Conservation (phyloP, 2,329 filamentous ascomycete genomes). For the Xylaria sp. region DNA sequence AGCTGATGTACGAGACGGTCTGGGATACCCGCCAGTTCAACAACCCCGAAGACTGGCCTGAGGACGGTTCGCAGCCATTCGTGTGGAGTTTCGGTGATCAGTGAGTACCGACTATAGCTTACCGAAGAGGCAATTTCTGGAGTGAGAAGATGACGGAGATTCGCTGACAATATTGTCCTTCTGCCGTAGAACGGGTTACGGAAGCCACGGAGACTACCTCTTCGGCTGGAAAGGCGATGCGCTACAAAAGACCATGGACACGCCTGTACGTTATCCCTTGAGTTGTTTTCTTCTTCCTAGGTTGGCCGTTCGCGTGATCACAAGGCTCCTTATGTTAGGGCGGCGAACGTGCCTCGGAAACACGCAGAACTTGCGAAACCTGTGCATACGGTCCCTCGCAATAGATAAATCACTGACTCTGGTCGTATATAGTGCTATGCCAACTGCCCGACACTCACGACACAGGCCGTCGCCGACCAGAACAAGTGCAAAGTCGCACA, state of each 20-base stretch:
- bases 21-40: slow-evolving; percentile 55
- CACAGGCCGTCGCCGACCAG: slow-evolving; percentile 48
- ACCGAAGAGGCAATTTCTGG: too few relatives aligned
- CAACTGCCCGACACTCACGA: slow-evolving; percentile 49
- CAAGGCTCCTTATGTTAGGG: not conserved
- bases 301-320: not conserved
- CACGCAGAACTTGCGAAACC: too few relatives aligned
- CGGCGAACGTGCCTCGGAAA: not conserved
- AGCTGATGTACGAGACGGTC: slow-evolving; percentile 53
- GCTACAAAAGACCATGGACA: slow-evolving; percentile 51
- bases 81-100: slow-evolving; percentile 49
- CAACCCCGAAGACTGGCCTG: slow-evolving; percentile 52
- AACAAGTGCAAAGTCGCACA: slow-evolving; percentile 50
- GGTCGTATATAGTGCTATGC: slow-evolving; percentile 46
- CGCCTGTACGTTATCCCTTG: slow-evolving; percentile 28
- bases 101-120: slow-evolving; percentile 26
- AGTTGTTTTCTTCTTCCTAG: not conserved
- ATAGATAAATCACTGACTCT: not conserved
- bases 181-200: slow-evolving; percentile 49
- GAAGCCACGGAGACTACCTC: slow-evolving; percentile 53
- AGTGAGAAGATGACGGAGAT: too few relatives aligned
- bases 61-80: slow-evolving; percentile 53
- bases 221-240: slow-evolving; percentile 57
- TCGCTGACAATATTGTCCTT: not conserved
- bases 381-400: not conserved